Evolutionary conservation across 257 asterid species (phyloP).

Genomic region (Solanum tarijense): DNA sequence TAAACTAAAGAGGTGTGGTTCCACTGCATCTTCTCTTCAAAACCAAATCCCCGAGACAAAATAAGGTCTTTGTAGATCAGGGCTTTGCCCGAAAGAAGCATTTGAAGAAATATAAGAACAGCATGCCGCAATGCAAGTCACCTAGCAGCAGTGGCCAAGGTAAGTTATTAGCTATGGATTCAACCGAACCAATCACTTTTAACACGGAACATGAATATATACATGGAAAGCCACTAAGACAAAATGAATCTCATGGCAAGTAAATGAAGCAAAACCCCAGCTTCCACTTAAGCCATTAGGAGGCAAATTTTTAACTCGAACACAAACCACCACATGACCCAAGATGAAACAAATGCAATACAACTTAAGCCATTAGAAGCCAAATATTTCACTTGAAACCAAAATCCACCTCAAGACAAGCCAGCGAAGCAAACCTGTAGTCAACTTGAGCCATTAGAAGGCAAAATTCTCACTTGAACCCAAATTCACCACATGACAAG

Average conservation of each 20-base stretch:
- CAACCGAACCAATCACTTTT: neutral
- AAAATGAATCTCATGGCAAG: neutral
- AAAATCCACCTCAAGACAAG: neutral
- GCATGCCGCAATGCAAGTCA: neutral
- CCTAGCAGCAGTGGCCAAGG: neutral
- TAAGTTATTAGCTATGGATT: neutral
- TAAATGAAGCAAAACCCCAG: neutral
- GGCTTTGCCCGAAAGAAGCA: neutral
- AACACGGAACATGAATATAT: neutral
- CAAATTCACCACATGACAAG: neutral
- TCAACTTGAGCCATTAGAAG: neutral
- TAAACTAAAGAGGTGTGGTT: neutral
- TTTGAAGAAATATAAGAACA: neutral
- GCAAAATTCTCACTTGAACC: neutral
- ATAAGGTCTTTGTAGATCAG: neutral
- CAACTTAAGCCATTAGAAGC: neutral
- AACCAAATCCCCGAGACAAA: neutral
- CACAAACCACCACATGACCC: neutral
- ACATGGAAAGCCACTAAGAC: neutral
- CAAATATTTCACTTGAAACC: neutral
- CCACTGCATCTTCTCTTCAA: neutral
- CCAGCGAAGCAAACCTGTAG: neutral
- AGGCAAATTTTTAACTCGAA: neutral
- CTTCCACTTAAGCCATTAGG: neutral
- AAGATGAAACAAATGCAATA: neutral